These are phyloP conservation scores for Quercus lobata DNA, from an alignment of 331 rosid genomes.

Conservation along the genomic window DNA sequence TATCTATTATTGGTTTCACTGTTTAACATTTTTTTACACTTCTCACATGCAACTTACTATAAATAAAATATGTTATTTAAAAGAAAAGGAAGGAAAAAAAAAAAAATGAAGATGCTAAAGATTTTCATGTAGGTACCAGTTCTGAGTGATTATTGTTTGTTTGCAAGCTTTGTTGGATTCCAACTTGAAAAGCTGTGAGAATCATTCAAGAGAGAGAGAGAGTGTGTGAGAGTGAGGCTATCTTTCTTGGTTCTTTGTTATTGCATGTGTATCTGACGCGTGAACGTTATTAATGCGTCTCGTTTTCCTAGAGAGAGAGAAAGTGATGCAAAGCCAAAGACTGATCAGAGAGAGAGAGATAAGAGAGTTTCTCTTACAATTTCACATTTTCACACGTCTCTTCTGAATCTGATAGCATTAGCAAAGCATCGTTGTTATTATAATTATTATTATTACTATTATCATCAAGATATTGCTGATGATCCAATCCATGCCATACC, in stretches of 20 bases:
- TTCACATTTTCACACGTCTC: conserved; percentile 15
- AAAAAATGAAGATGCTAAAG: conserved; percentile 11
- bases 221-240: conserved; percentile 9
- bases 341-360: not conserved
- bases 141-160: conserved; percentile 26
- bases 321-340: not conserved
- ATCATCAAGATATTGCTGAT: not conserved
- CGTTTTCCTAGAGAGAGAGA: conserved; percentile 28
- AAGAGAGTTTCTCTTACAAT: not conserved
- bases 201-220: conserved; percentile 33
- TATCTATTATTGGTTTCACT: conserved; percentile 2
- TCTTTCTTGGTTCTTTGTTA: conserved; percentile 25
- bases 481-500: conserved; percentile 6
- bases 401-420: not conserved
- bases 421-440: not conserved
- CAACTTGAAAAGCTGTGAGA: conserved; percentile 38
- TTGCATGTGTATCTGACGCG: conserved; percentile 48
- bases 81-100: not conserved
- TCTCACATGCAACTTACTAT: conserved; percentile 22
- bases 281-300: conserved; percentile 45
- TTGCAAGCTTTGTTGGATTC: conserved; percentile 42
- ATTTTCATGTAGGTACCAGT: conserved; percentile 7
- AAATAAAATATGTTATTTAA: not conserved
- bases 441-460: not conserved
- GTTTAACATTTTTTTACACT: conserved; percentile 3